Conservation (phyloP, 768 basidiomycete genomes). For the Suillus lakei region DNA sequence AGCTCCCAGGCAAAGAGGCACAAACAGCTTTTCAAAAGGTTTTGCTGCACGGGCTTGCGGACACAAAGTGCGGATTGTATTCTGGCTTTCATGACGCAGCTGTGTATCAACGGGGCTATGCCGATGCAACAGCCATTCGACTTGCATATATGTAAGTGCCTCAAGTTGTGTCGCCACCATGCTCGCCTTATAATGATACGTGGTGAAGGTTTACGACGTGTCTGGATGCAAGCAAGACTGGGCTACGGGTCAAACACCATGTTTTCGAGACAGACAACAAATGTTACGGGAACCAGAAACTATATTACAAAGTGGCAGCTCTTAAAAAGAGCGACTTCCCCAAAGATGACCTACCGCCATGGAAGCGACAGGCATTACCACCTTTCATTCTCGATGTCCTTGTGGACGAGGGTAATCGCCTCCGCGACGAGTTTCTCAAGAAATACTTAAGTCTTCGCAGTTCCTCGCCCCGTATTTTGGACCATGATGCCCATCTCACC, state of each 20-base stretch:
- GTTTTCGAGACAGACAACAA: slow-evolving; percentile 47
- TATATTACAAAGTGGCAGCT: slow-evolving; percentile 30
- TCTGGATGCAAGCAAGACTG: slow-evolving; percentile 74
- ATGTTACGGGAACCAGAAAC: slow-evolving; percentile 38
- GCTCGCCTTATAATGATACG: not conserved
- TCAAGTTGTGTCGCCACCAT: not conserved
- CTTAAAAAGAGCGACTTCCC: slow-evolving; percentile 16
- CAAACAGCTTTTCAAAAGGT: slow-evolving; percentile 49
- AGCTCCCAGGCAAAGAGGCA: slow-evolving; percentile 28
- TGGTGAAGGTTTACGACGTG: slow-evolving; percentile 62
- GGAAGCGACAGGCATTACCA: not conserved
- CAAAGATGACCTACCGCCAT: not conserved
- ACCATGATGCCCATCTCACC: slow-evolving; percentile 37
- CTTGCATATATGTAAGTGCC: slow-evolving; percentile 68
- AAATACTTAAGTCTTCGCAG: slow-evolving; percentile 37
- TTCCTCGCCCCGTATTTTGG: slow-evolving; percentile 5
- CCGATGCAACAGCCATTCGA: slow-evolving; percentile 46
- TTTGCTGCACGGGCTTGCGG: slow-evolving; percentile 55
- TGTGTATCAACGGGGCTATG: slow-evolving; percentile 56
- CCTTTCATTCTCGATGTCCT: slow-evolving; percentile 51
- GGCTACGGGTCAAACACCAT: slow-evolving; percentile 50
- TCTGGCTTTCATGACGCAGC: slow-evolving; percentile 65
- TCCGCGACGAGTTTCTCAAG: slow-evolving; percentile 39
- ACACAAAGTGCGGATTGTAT: slow-evolving; percentile 60
- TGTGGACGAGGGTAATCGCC: slow-evolving; percentile 40